phyloP scores from a whole-genome alignment of 176 grass and related monocot genomes.

The Oryza glaberrima region DNA sequence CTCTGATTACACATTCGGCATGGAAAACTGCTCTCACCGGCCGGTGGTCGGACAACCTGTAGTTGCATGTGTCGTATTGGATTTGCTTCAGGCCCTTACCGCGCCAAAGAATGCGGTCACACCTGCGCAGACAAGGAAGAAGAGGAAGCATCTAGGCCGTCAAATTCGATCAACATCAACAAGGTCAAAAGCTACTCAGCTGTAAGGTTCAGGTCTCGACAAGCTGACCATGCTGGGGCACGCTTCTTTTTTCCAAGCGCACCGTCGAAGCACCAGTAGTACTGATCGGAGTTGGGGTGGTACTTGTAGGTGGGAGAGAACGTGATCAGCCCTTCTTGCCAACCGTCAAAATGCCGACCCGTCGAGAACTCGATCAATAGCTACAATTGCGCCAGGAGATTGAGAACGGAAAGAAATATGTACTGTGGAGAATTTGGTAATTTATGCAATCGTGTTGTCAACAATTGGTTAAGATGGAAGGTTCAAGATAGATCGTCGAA shows the following conservation, averaged over 20 bases:
- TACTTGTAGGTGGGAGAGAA: conserved; percentile 98
- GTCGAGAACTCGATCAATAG: conserved; percentile 61
- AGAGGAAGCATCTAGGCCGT: background rate
- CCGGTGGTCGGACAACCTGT: conserved; percentile 82
- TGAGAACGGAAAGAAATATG: background rate
- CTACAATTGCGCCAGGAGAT: conserved; percentile 39
- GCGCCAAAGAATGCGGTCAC: conserved; percentile 92
- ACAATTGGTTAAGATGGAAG: background rate
- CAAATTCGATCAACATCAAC: background rate
- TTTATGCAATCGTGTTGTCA: background rate
- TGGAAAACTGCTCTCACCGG: conserved; percentile 72
- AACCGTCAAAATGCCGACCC: conserved; percentile 62
- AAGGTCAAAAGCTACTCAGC: background rate
- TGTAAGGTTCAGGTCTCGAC: conserved; percentile 6
- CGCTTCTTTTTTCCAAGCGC: conserved; percentile 59
- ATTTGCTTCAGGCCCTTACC: conserved; percentile 79
- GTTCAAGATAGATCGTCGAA: background rate
- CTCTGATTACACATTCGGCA: conserved; percentile 45
- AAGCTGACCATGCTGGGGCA: conserved; percentile 81
- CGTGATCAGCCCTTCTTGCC: conserved; percentile 80
- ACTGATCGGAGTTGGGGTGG: conserved; percentile 74
- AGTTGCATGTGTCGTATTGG: conserved; percentile 67
- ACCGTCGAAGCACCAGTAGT: conserved; percentile 51
- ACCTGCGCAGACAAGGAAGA: conserved; percentile 53
- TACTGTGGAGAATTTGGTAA: background rate